Percentiles rank a stretch among this genome's conserved stretches.
phyloP scores from a whole-genome alignment of 352 stramenopile species.

The Phytopythium delawarense region DNA sequence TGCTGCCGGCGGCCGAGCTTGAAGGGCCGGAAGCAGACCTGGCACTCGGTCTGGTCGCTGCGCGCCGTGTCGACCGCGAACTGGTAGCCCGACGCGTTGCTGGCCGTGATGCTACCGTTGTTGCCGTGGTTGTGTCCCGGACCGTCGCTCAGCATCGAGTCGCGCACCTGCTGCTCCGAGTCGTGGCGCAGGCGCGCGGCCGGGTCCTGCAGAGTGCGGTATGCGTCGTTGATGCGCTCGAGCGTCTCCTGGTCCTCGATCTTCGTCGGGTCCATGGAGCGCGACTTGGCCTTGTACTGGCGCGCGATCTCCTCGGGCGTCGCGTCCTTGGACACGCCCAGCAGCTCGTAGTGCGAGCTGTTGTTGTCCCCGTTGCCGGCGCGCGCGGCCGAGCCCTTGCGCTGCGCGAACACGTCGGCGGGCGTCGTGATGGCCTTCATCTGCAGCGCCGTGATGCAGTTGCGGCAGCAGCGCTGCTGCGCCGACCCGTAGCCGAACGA shows the following conservation, averaged over 20 bases:
- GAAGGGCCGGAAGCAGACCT: slow-evolving; percentile 87
- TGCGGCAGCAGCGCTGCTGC: slow-evolving; percentile 73
- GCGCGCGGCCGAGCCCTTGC: slow-evolving; percentile 50
- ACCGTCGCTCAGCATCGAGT: slow-evolving; percentile 37
- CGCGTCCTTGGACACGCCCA: slow-evolving; percentile 64
- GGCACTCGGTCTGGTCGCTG: slow-evolving; percentile 83
- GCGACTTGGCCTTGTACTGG: slow-evolving; percentile 71
- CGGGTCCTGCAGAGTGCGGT: slow-evolving; percentile 68
- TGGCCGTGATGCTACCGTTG: slow-evolving; percentile 22
- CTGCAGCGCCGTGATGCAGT: slow-evolving; percentile 78
- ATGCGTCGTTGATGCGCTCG: slow-evolving; percentile 77
- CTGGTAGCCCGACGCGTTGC: slow-evolving; percentile 26
- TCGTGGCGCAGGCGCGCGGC: slow-evolving; percentile 48
- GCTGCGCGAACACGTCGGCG: slow-evolving; percentile 81
- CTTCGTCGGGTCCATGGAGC: slow-evolving; percentile 59
- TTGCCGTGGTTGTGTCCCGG: slow-evolving; percentile 21
- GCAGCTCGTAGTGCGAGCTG: slow-evolving; percentile 61
- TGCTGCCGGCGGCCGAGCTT: slow-evolving; percentile 80
- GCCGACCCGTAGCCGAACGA: slow-evolving; percentile 81
- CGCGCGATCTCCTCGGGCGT: slow-evolving; percentile 69
- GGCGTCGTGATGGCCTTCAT: slow-evolving; percentile 87
- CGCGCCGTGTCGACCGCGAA: slow-evolving; percentile 74
- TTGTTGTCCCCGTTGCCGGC: slow-evolving; percentile 34
- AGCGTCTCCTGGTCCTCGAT: slow-evolving; percentile 61
- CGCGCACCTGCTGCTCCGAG: slow-evolving; percentile 45